Base-by-base conservation (phyloP, 2,329 filamentous ascomycete genomes). In the Arachnopeziza araneosa region DNA sequence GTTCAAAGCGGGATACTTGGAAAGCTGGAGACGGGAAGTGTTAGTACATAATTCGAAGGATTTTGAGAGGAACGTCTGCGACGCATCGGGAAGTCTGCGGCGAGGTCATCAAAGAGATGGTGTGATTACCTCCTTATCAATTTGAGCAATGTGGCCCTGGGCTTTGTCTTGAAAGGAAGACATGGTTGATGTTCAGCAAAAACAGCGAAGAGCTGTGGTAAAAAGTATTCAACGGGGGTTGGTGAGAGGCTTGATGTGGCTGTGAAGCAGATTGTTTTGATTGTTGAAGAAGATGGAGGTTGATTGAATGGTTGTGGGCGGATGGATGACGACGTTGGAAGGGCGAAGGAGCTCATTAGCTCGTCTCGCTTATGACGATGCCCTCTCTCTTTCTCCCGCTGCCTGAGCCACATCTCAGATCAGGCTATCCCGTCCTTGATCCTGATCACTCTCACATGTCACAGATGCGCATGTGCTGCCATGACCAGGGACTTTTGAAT, bases 1-100 rank as follows among this genome's bases (percentile, higher is more conserved):
- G 83, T 87, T 89, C 75, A 95, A 84, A 71, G 83, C 77, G 70
- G 88, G 88, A 80, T 95, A 95, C 77, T 93, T 93, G 76, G 89
- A 90, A 68, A 95, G 86, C 90, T 95, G 50, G 19, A 48, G 2
- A 24, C 24, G 54, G 2, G 22, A 56, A 23, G 23, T 23, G 52
- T 64, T 54, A 64, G 64, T 54, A 56, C 50, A 24, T 50, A 17
- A 30, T 50, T 24, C 7, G 32, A 36, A 26, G 55, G 26, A 51
- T 32, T 24, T 30, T 21, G 17, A 7, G 22, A 3, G 17, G 49
- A 44, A 2, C n/a, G 1, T 49, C 24, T 49, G 30, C 19, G 30
- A 5, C 22, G 9, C 21, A 10, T 52, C 24, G 4, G 24, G 26
- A 32, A 30, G 52, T 26, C 17, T 54, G 52, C n/a, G 9, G 50